phyloP scores from a whole-genome alignment of 148 eudicot species.

The Amaranthus palmeri region DNA sequence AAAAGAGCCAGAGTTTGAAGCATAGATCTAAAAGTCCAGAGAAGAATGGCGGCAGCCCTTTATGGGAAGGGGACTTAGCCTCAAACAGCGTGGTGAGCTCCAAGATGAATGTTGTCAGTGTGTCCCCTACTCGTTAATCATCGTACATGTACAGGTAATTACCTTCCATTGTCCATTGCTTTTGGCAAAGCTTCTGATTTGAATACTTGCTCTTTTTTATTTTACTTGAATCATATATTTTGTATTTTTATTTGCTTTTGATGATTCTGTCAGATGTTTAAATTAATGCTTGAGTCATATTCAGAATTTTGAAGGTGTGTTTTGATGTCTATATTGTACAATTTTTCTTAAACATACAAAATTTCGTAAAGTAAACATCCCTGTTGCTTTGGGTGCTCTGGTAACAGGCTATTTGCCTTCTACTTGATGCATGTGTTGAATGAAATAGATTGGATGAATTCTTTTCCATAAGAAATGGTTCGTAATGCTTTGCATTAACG shows the following conservation, averaged over 20 bases:
- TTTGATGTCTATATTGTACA: neutral
- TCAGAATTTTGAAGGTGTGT: neutral
- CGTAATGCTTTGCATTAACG: too few species aligned
- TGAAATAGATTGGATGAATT: too few species aligned
- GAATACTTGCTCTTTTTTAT: neutral
- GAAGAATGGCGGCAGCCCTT: constrained; percentile 30
- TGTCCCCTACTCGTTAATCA: constrained; percentile 30
- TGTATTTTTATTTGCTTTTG: neutral
- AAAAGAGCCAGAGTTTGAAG: neutral
- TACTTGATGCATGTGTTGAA: too few species aligned
- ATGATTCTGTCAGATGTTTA: neutral
- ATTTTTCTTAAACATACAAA: neutral
- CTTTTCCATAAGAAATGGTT: too few species aligned
- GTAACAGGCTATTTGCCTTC: too few species aligned
- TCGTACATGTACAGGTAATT: constrained; percentile 35
- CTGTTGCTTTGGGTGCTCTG: too few species aligned
- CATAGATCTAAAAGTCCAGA: constrained; percentile 29
- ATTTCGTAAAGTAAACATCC: neutral
- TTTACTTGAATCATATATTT: too few species aligned
- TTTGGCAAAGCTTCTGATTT: neutral
- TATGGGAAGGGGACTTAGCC: constrained; percentile 22
- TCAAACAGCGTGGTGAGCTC: constrained; percentile 27
- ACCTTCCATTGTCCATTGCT: neutral
- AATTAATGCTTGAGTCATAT: neutral
- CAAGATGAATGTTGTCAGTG: constrained; percentile 28